These are phyloP conservation scores for Dimocarpus longan DNA, from an alignment of 345 rosid genomes.

Conservation along the genomic window DNA sequence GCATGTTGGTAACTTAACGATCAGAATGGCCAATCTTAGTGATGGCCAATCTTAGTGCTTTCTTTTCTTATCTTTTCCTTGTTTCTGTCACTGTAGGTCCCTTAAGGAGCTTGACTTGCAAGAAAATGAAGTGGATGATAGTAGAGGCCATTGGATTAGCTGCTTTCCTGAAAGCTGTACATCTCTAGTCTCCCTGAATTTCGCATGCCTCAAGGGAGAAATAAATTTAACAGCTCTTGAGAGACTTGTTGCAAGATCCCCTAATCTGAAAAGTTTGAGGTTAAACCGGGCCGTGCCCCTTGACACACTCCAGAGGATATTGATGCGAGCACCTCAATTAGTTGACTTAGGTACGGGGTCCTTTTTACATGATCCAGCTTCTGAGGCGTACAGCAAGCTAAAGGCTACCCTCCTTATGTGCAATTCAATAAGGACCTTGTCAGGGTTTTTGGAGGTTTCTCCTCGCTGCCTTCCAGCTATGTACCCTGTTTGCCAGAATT, in stretches of 20 bases:
- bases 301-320: constrained; percentile 63
- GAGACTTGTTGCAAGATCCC: constrained; percentile 91
- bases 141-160: constrained; percentile 90
- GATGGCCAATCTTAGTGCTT: not conserved
- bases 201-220: constrained; percentile 93
- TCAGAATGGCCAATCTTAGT: not conserved
- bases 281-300: constrained; percentile 77
- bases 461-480: constrained; percentile 64
- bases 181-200: constrained; percentile 76
- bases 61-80: not conserved
- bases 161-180: constrained; percentile 82
- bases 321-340: constrained; percentile 69
- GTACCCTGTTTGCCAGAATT: constrained; percentile 56
- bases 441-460: constrained; percentile 84
- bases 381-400: constrained; percentile 55
- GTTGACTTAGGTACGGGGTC: constrained; percentile 92
- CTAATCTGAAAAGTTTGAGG: constrained; percentile 81
- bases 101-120: constrained; percentile 96
- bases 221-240: constrained; percentile 71
- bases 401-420: constrained; percentile 51
- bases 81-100: constrained; percentile 43
- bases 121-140: constrained; percentile 96
- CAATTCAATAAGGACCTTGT: constrained; percentile 68
- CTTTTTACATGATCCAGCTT: constrained; percentile 63
- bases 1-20: not conserved